Percentiles rank a stretch among this genome's conserved stretches.
Evolutionary conservation across 305 asterid genomes (phyloP).

Genomic region (Rubia tinctorum): DNA sequence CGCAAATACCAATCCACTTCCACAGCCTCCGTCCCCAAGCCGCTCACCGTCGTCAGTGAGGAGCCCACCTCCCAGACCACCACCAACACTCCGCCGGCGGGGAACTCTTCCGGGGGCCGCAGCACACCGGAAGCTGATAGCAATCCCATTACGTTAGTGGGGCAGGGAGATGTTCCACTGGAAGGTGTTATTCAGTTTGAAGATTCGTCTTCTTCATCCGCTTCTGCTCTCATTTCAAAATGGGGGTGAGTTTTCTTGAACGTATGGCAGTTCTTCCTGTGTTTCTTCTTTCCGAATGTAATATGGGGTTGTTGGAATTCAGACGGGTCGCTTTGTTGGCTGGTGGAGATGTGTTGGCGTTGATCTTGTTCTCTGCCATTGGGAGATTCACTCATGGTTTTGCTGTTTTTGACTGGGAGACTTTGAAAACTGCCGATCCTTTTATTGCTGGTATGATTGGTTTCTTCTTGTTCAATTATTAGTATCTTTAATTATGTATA

Average conservation of each 20-base stretch:
- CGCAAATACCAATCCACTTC: slow-evolving; percentile 28
- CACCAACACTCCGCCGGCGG: slow-evolving; percentile 16
- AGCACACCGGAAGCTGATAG: slow-evolving; percentile 20
- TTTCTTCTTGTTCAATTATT: neutral
- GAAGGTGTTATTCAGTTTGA: slow-evolving; percentile 89
- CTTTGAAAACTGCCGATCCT: slow-evolving; percentile 81
- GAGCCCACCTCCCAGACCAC: slow-evolving; percentile 33
- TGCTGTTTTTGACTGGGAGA: slow-evolving; percentile 61
- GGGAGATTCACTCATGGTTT: slow-evolving; percentile 90
- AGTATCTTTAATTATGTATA: neutral
- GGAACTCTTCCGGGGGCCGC: slow-evolving; percentile 26
- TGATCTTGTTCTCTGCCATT: slow-evolving; percentile 79
- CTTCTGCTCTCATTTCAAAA: slow-evolving; percentile 40
- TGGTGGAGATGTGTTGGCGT: slow-evolving; percentile 79
- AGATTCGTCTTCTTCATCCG: slow-evolving; percentile 51
- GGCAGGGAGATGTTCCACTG: slow-evolving; percentile 58
- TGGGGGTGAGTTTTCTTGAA: slow-evolving; percentile 51
- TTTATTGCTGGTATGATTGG: slow-evolving; percentile 66
- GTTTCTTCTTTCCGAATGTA: neutral
- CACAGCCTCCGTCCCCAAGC: slow-evolving; percentile 33
- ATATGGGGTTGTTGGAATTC: slow-evolving; percentile 9
- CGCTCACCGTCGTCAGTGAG: slow-evolving; percentile 41
- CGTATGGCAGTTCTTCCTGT: neutral
- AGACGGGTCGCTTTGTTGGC: slow-evolving; percentile 78
- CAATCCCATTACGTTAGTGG: slow-evolving; percentile 42